Conservation (phyloP, 2,329 filamentous ascomycete species). For the Hansfordia pulvinata region DNA sequence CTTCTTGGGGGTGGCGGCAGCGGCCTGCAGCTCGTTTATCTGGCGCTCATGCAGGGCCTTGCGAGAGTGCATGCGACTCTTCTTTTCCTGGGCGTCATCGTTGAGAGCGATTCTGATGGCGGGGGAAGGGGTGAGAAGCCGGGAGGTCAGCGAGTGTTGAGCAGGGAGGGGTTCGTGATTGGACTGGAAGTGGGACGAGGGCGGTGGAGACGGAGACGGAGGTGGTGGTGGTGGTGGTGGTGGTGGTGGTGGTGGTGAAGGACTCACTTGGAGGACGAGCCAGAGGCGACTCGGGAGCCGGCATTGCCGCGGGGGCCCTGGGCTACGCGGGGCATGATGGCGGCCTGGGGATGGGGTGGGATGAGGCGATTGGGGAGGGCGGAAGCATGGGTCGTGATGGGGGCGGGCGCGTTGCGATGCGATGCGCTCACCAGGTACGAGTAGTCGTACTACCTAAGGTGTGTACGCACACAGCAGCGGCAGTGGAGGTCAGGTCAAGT, state of each 20-base stretch:
- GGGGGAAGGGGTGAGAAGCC: slow-evolving; percentile 4
- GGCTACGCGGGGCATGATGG: slow-evolving; percentile 43
- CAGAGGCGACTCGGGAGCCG: slow-evolving; percentile 30
- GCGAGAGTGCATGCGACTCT: slow-evolving; percentile 71
- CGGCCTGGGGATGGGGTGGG: slow-evolving; percentile 4
- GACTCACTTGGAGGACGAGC: slow-evolving; percentile 43
- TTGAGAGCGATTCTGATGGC: slow-evolving; percentile 76
- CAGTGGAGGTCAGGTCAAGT: too few relatives aligned
- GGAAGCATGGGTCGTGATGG: slow-evolving; percentile 6
- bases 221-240: slow-evolving; percentile 2
- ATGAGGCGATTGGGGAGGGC: slow-evolving; percentile 5
- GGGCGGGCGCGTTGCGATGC: slow-evolving; percentile 6
- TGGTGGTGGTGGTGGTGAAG: slow-evolving; percentile 32
- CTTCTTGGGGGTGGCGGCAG: slow-evolving; percentile 55
- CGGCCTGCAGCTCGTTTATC: slow-evolving; percentile 81
- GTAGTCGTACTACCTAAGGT: too few relatives aligned
- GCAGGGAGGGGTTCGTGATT: slow-evolving; percentile 1
- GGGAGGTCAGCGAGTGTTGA: slow-evolving; percentile 5
- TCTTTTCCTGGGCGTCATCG: slow-evolving; percentile 88
- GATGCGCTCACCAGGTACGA: too few relatives aligned
- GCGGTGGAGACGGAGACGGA: too few relatives aligned
- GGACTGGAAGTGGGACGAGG: neutral
- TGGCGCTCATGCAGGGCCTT: slow-evolving; percentile 82
- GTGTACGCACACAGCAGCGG: too few relatives aligned
- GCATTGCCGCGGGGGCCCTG: slow-evolving; percentile 36